Evolutionary conservation across 192 early-diverging fungal genomes (phyloP), one percentile per base, ranked within the genome.

Genomic region (Entomortierella beljakovae): DNA sequence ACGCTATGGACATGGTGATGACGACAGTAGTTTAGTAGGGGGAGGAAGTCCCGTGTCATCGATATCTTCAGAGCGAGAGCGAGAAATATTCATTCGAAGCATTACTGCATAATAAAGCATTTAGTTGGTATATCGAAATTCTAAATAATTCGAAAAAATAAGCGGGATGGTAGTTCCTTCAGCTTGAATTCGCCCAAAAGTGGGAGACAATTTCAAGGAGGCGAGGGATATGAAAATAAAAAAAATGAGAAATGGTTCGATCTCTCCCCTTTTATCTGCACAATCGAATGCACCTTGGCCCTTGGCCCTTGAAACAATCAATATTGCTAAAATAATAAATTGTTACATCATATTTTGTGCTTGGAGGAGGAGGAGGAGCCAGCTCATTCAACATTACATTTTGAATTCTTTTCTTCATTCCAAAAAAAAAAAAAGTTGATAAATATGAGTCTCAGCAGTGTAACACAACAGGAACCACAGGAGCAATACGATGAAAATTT

Each of bases 21-120:
- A 51, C 23, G 65, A 51, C 16, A 59, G 52, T 26, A 68, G 64
- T 52, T 32, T 16, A 0, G 62, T 31, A 1, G 54, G 61, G 0
- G 50, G 48, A 13, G 61, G 50, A 20, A 77, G 73, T n/a, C 73
- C 73, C n/a, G 73, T 69, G 1, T 68, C 73, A 1, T 77, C 73
- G 4, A 57, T 69, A 11, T 49, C 60, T 25, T 77, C 66, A 8
- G 73, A 76, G 26, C 59, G 73, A 31, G 73, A 68, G n/a, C 69
- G 69, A 5, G 69, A 71, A 22, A 26, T 15, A 4, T 58, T 62
- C 31, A 22, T 11, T 13, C 37, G 70, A 43, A 72, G 54, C 8
- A 42, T 38, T 29, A 72, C 70, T 20, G 29, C 54, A 46, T 71
- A 69, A 55, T 25, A 37, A 59, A 40, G 57, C n/a, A n/a, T n/a